Conservation (phyloP, 2,329 filamentous ascomycete genomes). For the Pseudogymnoascus sp. region DNA sequence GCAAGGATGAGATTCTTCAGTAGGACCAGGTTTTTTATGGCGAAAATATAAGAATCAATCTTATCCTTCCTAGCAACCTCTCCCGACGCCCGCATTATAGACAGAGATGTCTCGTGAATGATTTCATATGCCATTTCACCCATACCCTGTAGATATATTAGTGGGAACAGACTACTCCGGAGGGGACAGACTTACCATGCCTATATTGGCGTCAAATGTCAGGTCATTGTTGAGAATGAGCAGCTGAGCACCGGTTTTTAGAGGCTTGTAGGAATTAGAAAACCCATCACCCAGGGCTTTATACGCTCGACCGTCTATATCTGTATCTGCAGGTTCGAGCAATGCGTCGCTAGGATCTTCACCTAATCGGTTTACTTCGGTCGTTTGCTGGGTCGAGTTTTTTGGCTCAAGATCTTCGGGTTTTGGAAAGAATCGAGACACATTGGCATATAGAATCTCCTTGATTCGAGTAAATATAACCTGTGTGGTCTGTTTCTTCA, state of each 20-base stretch:
- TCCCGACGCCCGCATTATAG: conserved; percentile 67
- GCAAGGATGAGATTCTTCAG: conserved; percentile 94
- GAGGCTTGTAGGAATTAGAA: conserved; percentile 12
- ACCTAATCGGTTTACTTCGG: neutral
- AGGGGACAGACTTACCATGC: conserved; percentile 19
- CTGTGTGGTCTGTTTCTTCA: conserved; percentile 50
- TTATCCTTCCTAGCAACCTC: conserved; percentile 64
- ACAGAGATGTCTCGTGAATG: conserved; percentile 80
- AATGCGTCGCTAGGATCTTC: neutral
- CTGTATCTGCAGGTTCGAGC: conserved; percentile 10
- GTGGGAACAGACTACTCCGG: neutral
- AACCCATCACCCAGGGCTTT: conserved; percentile 11
- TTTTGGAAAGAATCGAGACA: conserved; percentile 32
- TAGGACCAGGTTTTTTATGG: conserved; percentile 88
- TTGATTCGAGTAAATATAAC: conserved; percentile 15
- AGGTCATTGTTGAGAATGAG: conserved; percentile 14
- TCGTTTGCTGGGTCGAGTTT: neutral
- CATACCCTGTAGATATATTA: conserved; percentile 20
- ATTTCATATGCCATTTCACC: conserved; percentile 65
- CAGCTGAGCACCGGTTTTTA: conserved; percentile 15
- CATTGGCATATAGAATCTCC: conserved; percentile 39
- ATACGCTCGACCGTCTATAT: conserved; percentile 10
- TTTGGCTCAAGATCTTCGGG: conserved; percentile 11
- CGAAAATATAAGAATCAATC: conserved; percentile 78
- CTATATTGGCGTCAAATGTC: conserved; percentile 10